Evolutionary conservation across 306 rosid genomes (phyloP), one percentile per base, ranked within the genome.

Genomic region (Begonia fuchsioides): DNA sequence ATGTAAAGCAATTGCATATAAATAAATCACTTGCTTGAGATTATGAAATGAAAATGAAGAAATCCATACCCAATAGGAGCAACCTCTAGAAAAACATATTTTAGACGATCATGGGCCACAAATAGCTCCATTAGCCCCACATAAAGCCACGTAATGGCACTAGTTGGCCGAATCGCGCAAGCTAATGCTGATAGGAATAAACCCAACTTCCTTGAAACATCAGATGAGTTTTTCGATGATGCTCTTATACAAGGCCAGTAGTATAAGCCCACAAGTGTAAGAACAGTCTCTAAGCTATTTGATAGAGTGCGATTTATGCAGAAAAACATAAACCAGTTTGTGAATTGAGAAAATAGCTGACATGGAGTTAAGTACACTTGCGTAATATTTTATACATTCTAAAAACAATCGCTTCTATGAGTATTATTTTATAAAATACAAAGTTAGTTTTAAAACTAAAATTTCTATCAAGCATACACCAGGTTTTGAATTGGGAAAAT

Each of bases 311-410:
- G 94, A 17, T 79, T 62, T 65, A 71, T 52, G 56, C 92, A 75
- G 70, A 74, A 90, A 70, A 90, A 76, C 79, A 79, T 75, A 55
- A 90, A 84, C 95, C 95, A 81, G 76, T 85, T 85, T 38, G 78
- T 56, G 61, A 85, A 59, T 47, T 85, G 98, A 45, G 85, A 82
- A 68, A 90, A 81, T 50, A 85, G 85, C 98, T 85, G 79, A 17
- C 51, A 57, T 46, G 50, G 47, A 39, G 92, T 90, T 71, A 81
- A 84, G 86, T 50, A 58, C 44, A 39, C 48, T 8, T 3, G 1
- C 15, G 10, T 14, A 10, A 3, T 49, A 8, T 17, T 9, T 10
- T 9, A 9, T 49, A 9, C 32, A 19, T 41, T 3, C 14, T 11
- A 41, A 41, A 41, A n/a, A 41, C 13, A 41, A 10, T 41, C 6